These are phyloP conservation scores for Immersiella caudata DNA, from an alignment of 495 filamentous ascomycete species.

Conservation along the genomic window DNA sequence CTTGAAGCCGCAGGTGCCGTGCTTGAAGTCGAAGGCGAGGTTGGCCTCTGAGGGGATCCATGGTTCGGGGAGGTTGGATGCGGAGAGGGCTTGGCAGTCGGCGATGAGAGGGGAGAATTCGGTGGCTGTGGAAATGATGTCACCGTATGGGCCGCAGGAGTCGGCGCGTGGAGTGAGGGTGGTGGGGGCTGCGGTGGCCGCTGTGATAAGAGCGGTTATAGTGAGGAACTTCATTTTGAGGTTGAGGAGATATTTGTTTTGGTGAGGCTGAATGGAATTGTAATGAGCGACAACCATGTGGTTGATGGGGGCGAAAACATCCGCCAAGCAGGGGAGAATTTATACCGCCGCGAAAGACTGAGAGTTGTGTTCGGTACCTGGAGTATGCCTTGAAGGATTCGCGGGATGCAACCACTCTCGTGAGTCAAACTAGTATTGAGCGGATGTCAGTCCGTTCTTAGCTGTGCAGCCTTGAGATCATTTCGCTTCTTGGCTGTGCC, in stretches of 20 bases:
- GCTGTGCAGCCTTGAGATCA: background rate
- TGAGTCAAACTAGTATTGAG: no score
- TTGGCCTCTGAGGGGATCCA: constrained; percentile 1
- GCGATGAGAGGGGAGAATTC: background rate
- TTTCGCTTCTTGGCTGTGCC: background rate
- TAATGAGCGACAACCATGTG: background rate
- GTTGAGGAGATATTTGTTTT: no score
- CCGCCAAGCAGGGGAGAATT: background rate
- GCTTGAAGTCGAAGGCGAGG: background rate
- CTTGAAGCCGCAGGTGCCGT: constrained; percentile 13
- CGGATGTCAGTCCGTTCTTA: background rate
- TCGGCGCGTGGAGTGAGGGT: background rate
- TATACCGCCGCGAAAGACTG: background rate
- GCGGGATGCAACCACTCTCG: no score
- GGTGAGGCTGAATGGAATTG: no score
- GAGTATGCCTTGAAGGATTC: no score
- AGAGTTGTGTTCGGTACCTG: no score
- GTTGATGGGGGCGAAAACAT: background rate
- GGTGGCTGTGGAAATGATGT: background rate
- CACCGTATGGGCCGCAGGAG: background rate
- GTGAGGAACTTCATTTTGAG: background rate
- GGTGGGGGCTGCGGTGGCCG: background rate
- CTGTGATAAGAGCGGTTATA: background rate
- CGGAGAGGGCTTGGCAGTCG: constrained; percentile 6
- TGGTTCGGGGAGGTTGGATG: background rate